Evolutionary conservation across 2,329 filamentous ascomycete species (phyloP), one percentile per base, ranked within the genome.

Genomic region (Colletotrichum trifolii): DNA sequence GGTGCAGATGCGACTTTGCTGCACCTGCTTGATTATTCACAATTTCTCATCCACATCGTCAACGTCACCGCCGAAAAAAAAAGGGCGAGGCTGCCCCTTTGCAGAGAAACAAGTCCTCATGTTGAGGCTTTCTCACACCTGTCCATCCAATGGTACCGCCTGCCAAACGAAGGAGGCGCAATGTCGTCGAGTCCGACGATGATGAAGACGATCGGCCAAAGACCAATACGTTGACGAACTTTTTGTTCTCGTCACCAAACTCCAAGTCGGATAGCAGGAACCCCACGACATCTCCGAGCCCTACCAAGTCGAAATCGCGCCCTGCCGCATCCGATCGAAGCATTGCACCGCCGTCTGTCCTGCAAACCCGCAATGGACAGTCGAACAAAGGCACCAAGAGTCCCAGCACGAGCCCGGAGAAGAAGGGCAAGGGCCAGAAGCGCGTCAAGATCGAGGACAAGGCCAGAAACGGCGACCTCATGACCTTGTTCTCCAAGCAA

Each of bases 401-500:
- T 66, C 74, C 78, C 6, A 83, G 79, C 64, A 73, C 76, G 13
- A 86, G 83, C 66, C 83, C 85, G 0, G 76, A 81, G 61, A 83
- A 82, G 62, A 85, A 83, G 70, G 66, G 73, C 3, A 80, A 76
- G 35, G 75, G 71, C 39, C 70, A 71, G 43, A 72, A 71, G n/a
- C 65, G 67, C 42, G 46, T 48, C 53, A 83, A 81, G 65, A 66
- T 74, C 6, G 80, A 81, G 7, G 84, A 85, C 56, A 86, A 82
- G 68, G 82, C 81, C 6, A 86, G 83, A 67, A 84, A 83, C 7
- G 86, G 81, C 4, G 84, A 90, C 69, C 78, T 90, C 12, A 79
- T 83, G 70, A 82, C 85, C 0, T 79, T 90, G 15, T 90, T 90
- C 69, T 88, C 87, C 15, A 88, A 82, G 54, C 88, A 90, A 72